Conservation (phyloP, 2,329 filamentous ascomycete species). For the Epichloe bromicola region DNA sequence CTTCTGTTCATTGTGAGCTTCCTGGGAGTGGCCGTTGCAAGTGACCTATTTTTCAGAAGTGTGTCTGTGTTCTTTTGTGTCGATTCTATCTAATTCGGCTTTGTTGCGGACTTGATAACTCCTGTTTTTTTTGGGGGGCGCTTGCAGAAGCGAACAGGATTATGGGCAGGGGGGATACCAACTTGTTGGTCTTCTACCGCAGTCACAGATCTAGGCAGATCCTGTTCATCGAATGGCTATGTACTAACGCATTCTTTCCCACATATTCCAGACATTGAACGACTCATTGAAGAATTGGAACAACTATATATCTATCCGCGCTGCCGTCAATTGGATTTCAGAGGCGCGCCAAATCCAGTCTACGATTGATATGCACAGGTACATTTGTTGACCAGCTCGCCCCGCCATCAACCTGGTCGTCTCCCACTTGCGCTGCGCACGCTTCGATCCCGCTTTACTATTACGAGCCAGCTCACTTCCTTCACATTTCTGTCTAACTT, state of each 20-base stretch:
- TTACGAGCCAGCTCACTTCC: background rate
- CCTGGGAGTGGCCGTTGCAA: background rate
- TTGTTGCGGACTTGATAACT: background rate
- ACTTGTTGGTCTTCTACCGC: too few species aligned
- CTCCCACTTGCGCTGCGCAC: background rate
- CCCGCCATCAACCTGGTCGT: conserved; percentile 1
- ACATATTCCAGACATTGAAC: too few species aligned
- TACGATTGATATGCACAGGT: background rate
- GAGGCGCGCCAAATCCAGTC: background rate
- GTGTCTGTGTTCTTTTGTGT: background rate
- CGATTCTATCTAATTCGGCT: background rate
- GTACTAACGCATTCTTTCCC: too few species aligned
- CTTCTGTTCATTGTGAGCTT: too few species aligned
- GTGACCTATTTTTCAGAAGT: background rate
- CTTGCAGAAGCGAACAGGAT: background rate
- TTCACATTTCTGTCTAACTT: background rate
- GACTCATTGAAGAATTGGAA: too few species aligned
- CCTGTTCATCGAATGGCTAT: too few species aligned
- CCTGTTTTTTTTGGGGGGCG: background rate
- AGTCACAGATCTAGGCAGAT: too few species aligned
- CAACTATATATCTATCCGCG: too few species aligned
- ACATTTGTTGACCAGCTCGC: background rate
- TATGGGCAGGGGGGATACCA: background rate
- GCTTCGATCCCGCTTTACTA: background rate
- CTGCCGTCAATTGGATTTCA: background rate